phyloP scores from a whole-genome alignment of 768 basidiomycete genomes.

The Leccinum broughii region DNA sequence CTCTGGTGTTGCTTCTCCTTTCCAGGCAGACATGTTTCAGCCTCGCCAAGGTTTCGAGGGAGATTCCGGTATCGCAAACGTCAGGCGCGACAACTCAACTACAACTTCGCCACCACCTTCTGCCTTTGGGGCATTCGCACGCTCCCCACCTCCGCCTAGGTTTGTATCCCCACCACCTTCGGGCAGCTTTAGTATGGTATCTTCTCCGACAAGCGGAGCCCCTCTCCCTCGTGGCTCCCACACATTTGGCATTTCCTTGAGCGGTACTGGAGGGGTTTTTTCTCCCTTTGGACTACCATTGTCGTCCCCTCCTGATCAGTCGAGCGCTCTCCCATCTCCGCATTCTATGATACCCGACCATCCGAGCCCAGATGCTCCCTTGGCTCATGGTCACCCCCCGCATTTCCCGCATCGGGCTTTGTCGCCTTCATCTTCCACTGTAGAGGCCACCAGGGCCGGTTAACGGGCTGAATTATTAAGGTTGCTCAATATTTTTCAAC shows the following conservation, averaged over 20 bases:
- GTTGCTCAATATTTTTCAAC: constrained; percentile 39
- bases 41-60: constrained; percentile 32
- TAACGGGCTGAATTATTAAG: constrained; percentile 40
- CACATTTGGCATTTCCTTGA: constrained; percentile 34
- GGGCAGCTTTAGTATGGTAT: constrained; percentile 28
- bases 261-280: constrained; percentile 26
- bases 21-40: constrained; percentile 30
- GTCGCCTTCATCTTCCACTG: constrained; percentile 39
- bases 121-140: constrained; percentile 30
- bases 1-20: constrained; percentile 28
- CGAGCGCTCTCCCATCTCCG: constrained; percentile 28
- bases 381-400: constrained; percentile 37
- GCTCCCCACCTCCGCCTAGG: constrained; percentile 36
- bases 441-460: constrained; percentile 42
- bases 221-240: constrained; percentile 33
- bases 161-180: constrained; percentile 36
- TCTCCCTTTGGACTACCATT: constrained; percentile 36
- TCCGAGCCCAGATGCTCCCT: constrained; percentile 30
- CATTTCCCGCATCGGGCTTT: constrained; percentile 41
- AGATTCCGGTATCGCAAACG: constrained; percentile 20
- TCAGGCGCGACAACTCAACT: constrained; percentile 28
- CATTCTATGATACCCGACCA: constrained; percentile 40
- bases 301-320: constrained; percentile 32
- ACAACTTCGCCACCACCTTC: constrained; percentile 28
- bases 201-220: constrained; percentile 28